phyloP scores from a whole-genome alignment of 2,329 filamentous ascomycete species.

The Paraphaeosphaeria minitans region DNA sequence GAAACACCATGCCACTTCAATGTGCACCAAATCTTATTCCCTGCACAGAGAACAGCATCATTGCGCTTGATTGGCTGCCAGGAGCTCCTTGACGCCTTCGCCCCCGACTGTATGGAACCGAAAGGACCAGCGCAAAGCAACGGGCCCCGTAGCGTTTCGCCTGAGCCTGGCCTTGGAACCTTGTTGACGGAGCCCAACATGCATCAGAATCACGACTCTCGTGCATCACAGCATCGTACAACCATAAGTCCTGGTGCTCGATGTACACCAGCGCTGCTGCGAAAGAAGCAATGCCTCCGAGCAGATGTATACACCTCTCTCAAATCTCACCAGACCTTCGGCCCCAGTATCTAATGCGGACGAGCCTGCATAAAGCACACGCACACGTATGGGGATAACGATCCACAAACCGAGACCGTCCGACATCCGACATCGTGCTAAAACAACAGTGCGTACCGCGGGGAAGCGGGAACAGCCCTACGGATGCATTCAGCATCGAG shows the following conservation, averaged over 20 bases:
- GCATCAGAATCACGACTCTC: neutral
- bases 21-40: slow-evolving; percentile 14
- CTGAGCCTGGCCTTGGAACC: slow-evolving; percentile 22
- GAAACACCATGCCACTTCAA: neutral
- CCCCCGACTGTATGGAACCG: slow-evolving; percentile 43
- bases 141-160: slow-evolving; percentile 32
- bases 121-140: slow-evolving; percentile 35
- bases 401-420: slow-evolving; percentile 23
- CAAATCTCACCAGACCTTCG: neutral
- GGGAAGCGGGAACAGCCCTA: slow-evolving; percentile 33
- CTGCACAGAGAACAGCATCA: slow-evolving; percentile 19
- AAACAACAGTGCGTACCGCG: slow-evolving; percentile 27
- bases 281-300: neutral
- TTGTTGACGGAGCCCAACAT: slow-evolving; percentile 11
- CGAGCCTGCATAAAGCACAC: slow-evolving; percentile 27
- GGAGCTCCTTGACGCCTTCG: slow-evolving; percentile 21
- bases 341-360: slow-evolving; percentile 22
- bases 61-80: slow-evolving; percentile 26
- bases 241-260: neutral
- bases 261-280: neutral
- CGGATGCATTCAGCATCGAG: slow-evolving; percentile 20
- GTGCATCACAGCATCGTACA: neutral
- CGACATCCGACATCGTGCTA: slow-evolving; percentile 15
- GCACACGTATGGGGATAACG: slow-evolving; percentile 19
- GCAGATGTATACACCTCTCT: neutral